Base-by-base conservation (phyloP, 1,139 yeast genomes). In the Kluyveromyces sp. region DNA sequence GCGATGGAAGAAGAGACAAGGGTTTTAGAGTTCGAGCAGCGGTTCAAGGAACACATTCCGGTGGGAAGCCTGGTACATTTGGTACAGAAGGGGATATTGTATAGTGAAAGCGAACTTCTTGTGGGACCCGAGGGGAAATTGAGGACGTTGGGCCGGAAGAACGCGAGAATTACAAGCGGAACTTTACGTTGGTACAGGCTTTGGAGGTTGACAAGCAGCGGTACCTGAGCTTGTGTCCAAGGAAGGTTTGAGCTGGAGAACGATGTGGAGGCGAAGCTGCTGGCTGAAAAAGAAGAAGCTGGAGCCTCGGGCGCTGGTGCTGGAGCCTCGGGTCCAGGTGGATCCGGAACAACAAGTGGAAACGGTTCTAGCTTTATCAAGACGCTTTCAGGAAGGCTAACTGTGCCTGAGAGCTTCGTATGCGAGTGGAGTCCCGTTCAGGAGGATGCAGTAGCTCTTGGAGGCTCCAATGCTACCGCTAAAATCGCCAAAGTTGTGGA, bases 11-110 rank as follows among this genome's bases (percentile, higher is more conserved):
- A 84, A 55, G 92, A 87, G 56, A 71, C 92, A 2, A 69, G 75
- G 29, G 82, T 87, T 25, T 74, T 77, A 53, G 69, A 71, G 32
- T 74, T 77, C 53, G 96, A 89, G 48, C 64, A 65, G 4, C 64
- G 68, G 42, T 75, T 74, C 51, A 68, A 71, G 1, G 68, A 70
- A 26, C 67, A 73, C 34, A 73, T 83, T 31, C 79, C 84, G 2
- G 67, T 84, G 2, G 97, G 97, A 1, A 78, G 87, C 49, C 69
- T 90, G 28, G 95, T 90, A 8, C 79, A 79, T 58, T 68, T 90
- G 45, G 82, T 90, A 1, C 97, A 90, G 58, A 85, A 82, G 61
- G 97, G 97, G 1, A 78, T 90, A 29, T 73, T 89, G 48, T 86
- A 82, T 60, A 71, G 75, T 30, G 79, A 76, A 55, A 73, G 78